Evolutionary conservation across 164 flowering plant species (phyloP), one percentile per base, ranked within the genome.

Genomic region (Berberis thunbergii): DNA sequence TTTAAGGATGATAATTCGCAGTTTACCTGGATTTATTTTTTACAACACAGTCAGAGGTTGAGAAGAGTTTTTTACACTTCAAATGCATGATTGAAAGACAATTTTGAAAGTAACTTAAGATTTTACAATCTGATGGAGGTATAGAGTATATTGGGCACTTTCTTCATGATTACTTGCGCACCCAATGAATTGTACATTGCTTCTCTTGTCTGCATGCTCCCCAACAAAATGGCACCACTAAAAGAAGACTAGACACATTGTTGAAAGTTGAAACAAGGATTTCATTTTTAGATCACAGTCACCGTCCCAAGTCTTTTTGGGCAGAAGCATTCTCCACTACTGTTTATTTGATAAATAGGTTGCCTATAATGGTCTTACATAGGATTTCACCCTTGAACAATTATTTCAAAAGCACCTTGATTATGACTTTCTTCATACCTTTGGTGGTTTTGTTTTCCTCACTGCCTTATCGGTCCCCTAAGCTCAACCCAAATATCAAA

Each of bases 51-150:
- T 46, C 8, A 46, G 5, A 62, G 48, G 41, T 62, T n/a, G 26
- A 62, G 26, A 46, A 49, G 1, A n/a, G 6, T 26, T 62, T 62
- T 40, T 39, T 7, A 10, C 13, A 46, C 6, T 62, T 62, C 12
- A 62, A 38, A 62, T 4, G 3, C 7, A 2, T 6, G 12, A 43
- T 62, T 45, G 64, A 62, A 46, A 62, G 48, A 3, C 43, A 13
- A 40, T 46, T 62, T 40, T 41, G 41, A 53, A 46, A 42, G 11
- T 7, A 12, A 52, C 7, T 52, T 12, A 52, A 52, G n/a, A 7
- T 52, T 3, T 12, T 7, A 7, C 54, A 62, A 62, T 46, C 41
- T 4, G 54, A 46, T 61, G 54, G 64, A 13, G 64, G 49, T 46
- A 1, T 5, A 26, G 26, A 26, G 26, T 26, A 26, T 26, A 26